Conservation (phyloP, 148 eudicot species). For the Spergularia marina region DNA sequence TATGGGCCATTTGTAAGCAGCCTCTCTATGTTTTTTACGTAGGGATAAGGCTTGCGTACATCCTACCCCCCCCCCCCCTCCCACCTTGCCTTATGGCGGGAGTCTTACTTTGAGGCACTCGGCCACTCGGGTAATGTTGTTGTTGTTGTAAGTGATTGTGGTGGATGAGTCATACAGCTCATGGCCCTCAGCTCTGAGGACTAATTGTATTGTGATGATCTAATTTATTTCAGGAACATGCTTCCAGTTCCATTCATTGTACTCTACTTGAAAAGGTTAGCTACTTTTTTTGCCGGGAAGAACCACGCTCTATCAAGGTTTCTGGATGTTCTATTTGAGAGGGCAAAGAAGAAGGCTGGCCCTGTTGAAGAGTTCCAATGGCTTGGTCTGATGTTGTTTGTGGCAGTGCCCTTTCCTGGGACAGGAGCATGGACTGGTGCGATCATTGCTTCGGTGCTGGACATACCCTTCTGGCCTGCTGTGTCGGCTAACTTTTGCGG, state of each 20-base stretch:
- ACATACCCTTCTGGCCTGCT: constrained; percentile 89
- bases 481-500: constrained; percentile 89
- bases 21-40: too few relatives aligned
- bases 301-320: constrained; percentile 48
- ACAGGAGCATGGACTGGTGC: constrained; percentile 99
- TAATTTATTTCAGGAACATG: constrained; percentile 67
- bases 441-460: constrained; percentile 77
- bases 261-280: constrained; percentile 67
- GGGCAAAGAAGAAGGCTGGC: constrained; percentile 73
- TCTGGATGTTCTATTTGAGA: constrained; percentile 59
- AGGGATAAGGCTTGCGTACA: too few relatives aligned
- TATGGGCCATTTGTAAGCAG: too few relatives aligned
- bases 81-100: too few relatives aligned
- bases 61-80: too few relatives aligned
- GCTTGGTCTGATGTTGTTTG: constrained; percentile 95
- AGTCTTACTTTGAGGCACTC: too few relatives aligned
- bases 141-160: too few relatives aligned
- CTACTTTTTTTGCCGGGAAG: constrained; percentile 65
- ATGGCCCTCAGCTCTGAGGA: neutral
- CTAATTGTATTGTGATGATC: neutral
- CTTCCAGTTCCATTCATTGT: constrained; percentile 87
- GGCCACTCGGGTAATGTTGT: too few relatives aligned
- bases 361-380: constrained; percentile 92
- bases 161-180: too few relatives aligned
- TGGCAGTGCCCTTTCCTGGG: constrained; percentile 95